Evolutionary conservation across 352 stramenopile species (phyloP).

Genomic region (Pythium oligandrum): DNA sequence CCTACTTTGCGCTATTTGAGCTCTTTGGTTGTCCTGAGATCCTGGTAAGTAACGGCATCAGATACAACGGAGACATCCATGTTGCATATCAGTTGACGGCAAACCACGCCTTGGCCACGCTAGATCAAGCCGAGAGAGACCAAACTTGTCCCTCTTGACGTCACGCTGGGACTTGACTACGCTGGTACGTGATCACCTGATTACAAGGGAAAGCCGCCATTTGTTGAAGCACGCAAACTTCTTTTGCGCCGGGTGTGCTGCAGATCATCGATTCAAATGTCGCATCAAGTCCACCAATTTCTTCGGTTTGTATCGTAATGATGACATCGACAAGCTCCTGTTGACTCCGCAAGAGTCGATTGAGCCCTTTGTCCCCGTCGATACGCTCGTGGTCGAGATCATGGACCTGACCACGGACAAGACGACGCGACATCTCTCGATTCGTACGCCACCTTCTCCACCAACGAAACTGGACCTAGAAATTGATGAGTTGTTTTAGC

Average conservation of each 20-base stretch:
- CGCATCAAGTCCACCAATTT: conserved; percentile 63
- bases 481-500: conserved; percentile 64
- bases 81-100: not conserved
- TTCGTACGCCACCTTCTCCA: conserved; percentile 27
- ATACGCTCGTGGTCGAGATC: conserved; percentile 65
- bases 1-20: conserved; percentile 71
- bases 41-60: conserved; percentile 26
- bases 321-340: conserved; percentile 55
- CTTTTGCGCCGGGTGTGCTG: not conserved
- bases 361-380: conserved; percentile 48
- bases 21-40: conserved; percentile 52
- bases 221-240: not conserved
- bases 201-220: not conserved
- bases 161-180: conserved; percentile 49
- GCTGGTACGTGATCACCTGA: conserved; percentile 22
- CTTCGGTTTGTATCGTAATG: conserved; percentile 55
- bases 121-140: conserved; percentile 60
- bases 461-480: conserved; percentile 51
- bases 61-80: too few species aligned
- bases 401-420: conserved; percentile 65
- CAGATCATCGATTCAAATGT: conserved; percentile 64
- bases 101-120: not conserved
- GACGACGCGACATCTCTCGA: conserved; percentile 43
- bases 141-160: conserved; percentile 44
- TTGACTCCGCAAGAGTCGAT: conserved; percentile 19